These are phyloP conservation scores for Prunus davidiana DNA, from an alignment of 306 rosid species.

Conservation along the genomic window DNA sequence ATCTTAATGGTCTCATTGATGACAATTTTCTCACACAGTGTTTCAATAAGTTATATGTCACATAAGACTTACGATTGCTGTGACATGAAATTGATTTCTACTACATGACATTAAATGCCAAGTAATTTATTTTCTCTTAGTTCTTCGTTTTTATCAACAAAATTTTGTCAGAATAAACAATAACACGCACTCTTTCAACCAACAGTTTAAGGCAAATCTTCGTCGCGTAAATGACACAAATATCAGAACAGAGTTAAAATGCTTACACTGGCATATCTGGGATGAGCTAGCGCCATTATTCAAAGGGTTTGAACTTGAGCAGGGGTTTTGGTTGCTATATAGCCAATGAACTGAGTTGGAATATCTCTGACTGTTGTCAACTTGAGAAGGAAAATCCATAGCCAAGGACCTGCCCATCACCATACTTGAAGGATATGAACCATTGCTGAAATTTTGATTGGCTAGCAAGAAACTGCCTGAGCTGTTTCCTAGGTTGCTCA, in stretches of 20 bases:
- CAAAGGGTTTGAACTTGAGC: conserved; percentile 35
- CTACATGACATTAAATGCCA: too few relatives aligned
- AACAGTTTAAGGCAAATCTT: not conserved
- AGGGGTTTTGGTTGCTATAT: conserved; percentile 28
- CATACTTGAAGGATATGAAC: conserved; percentile 16
- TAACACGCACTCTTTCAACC: not conserved
- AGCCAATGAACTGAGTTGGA: conserved; percentile 31
- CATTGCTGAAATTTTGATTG: conserved; percentile 20
- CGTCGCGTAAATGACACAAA: not conserved
- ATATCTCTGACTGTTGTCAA: conserved; percentile 23
- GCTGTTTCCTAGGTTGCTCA: conserved; percentile 19
- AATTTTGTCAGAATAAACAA: not conserved
- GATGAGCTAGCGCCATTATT: conserved; percentile 30
- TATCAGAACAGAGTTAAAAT: not conserved
- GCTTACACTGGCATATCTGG: conserved; percentile 50
- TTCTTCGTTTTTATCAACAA: too few relatives aligned
- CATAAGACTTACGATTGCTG: too few relatives aligned
- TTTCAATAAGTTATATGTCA: too few relatives aligned
- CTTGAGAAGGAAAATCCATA: conserved; percentile 32
- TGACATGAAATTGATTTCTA: too few relatives aligned
- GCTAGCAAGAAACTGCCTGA: conserved; percentile 12
- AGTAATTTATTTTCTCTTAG: too few relatives aligned
- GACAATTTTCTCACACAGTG: too few relatives aligned
- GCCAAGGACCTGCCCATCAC: conserved; percentile 26
- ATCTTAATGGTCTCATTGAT: too few relatives aligned